Evolutionary conservation across 768 basidiomycete species (phyloP).

Genomic region (Lentinula raphanica): DNA sequence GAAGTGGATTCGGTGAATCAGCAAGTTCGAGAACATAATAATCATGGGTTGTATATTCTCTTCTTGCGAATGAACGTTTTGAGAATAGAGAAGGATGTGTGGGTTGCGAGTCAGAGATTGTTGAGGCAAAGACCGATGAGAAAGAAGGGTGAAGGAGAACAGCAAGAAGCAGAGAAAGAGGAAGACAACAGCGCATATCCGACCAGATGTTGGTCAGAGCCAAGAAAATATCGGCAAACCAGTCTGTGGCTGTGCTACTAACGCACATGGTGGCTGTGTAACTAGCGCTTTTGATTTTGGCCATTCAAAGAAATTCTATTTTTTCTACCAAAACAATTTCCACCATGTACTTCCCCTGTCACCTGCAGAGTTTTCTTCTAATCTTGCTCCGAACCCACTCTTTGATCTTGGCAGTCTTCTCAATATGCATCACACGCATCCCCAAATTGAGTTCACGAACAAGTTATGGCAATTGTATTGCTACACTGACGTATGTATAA

Average conservation of each 20-base stretch:
- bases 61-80: conserved; percentile 26
- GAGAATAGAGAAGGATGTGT: neutral
- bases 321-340: no score
- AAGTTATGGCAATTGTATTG: no score
- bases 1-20: neutral
- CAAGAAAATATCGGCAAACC: neutral
- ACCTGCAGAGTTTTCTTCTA: no score
- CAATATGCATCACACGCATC: no score
- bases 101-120: conserved; percentile 20
- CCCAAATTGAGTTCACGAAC: no score
- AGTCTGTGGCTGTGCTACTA: neutral
- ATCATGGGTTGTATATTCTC: conserved; percentile 57
- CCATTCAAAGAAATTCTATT: no score
- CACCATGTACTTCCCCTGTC: no score
- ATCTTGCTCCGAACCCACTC: no score
- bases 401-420: no score
- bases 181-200: conserved; percentile 6
- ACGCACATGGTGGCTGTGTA: neutral
- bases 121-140: conserved; percentile 10
- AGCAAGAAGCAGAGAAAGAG: conserved; percentile 23
- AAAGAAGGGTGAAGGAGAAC: conserved; percentile 25
- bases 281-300: no score
- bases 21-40: conserved; percentile 81
- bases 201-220: neutral
- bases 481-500: no score